These are phyloP conservation scores for Larix kaempferi DNA, from an alignment of 75 land plant genomes.

Conservation along the genomic window DNA sequence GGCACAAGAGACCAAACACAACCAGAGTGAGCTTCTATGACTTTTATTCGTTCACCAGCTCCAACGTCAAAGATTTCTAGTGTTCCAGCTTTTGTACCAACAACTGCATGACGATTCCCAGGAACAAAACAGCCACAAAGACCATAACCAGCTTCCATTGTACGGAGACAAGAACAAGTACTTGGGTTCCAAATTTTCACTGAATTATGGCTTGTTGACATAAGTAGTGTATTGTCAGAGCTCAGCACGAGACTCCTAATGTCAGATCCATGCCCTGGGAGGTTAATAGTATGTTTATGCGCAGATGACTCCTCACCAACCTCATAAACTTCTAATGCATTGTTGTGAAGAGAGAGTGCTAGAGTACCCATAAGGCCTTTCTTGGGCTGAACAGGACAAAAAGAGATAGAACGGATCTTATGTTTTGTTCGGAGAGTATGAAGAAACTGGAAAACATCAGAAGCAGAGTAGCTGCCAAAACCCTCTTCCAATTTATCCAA, in stretches of 20 bases:
- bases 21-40: conserved; percentile 77
- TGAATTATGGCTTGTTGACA: conserved; percentile 94
- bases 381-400: conserved; percentile 56
- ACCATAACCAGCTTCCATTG: conserved; percentile 92
- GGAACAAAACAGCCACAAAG: conserved; percentile 78
- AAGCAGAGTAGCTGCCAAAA: conserved; percentile 26
- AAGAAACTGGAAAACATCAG: conserved; percentile 74
- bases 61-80: conserved; percentile 88
- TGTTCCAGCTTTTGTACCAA: conserved; percentile 88
- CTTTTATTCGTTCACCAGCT: conserved; percentile 64
- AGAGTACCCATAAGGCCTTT: conserved; percentile 48
- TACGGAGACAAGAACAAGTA: conserved; percentile 82
- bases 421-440: conserved; percentile 64
- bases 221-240: conserved; percentile 67
- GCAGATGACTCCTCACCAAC: conserved; percentile 37
- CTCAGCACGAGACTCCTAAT: conserved; percentile 81
- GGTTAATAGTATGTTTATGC: conserved; percentile 53
- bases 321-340: conserved; percentile 74
- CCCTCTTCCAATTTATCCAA: conserved; percentile 15
- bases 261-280: conserved; percentile 88
- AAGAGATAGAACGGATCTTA: conserved; percentile 76
- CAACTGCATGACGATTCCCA: conserved; percentile 68
- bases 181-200: conserved; percentile 97
- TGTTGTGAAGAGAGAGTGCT: conserved; percentile 77
- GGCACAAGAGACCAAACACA: conserved; percentile 62